Base-by-base conservation (phyloP, 2,329 filamentous ascomycete species). In the Magnaporthiopsis poae region DNA sequence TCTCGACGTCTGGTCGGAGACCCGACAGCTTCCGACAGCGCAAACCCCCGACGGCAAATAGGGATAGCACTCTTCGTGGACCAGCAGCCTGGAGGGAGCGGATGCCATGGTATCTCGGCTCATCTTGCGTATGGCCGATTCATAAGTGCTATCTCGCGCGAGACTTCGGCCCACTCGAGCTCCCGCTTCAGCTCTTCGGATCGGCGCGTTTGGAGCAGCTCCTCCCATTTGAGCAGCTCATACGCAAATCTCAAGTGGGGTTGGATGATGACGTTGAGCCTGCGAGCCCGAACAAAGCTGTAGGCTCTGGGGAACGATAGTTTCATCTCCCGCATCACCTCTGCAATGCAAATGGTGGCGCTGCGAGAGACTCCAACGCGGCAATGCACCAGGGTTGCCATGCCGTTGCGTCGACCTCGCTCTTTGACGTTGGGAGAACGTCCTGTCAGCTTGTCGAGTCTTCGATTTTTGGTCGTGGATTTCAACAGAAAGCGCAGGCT, bases 311-410 rank as follows among this genome's bases (percentile, higher is more conserved):
- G 92, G 72, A 98, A 94, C 0, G 92, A 95, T 70, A 97, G 79
- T 29, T 86, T 83, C 71, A 92, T 78, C 33, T 89, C 83, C 52
- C 89, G 88, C 95, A 99, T 99, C 52, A 98, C 92, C 77, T 98
- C 93, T n/a, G 95, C 95, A 73, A 99, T 99, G 75, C 95, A 98
- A 69, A 99, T 97, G 1, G 94, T 99, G 15, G 95, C 95, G 69
- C 92, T 96, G 65, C 95, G 87, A 64, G 93, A 97, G 66, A 99
- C 95, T 63, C 95, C 95, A 9, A 99, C 95, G 25, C 95, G 89
- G 75, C 95, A 99, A 76, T 99, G 95, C 21, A 99, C 95, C 67
- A 99, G 83, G 0, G 95, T 98, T 31, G 94, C 92, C 5, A 86
- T 91, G 36, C 90, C 89, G 61, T 90, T 89, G 56, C 79, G 79